phyloP scores from a whole-genome alignment of 352 stramenopile genomes.

The Blastocystis sp. region DNA sequence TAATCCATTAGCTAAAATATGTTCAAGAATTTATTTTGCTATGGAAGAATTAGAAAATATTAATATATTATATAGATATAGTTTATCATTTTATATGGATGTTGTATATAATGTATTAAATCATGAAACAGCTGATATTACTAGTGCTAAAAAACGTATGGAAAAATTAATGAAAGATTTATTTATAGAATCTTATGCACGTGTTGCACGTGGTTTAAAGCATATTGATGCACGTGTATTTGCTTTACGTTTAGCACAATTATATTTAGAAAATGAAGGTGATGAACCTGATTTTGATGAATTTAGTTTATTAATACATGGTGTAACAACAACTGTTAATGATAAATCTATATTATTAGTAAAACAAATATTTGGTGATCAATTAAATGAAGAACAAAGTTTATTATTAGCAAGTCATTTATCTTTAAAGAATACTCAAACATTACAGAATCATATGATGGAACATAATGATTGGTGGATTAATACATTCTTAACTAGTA shows the following conservation, averaged over 20 bases:
- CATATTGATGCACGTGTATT: constrained; percentile 96
- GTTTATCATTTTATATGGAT: constrained; percentile 82
- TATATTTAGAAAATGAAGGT: constrained; percentile 45
- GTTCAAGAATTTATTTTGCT: constrained; percentile 68
- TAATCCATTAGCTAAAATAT: constrained; percentile 68
- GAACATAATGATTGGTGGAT: constrained; percentile 44
- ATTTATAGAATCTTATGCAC: constrained; percentile 69
- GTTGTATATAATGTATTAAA: constrained; percentile 71
- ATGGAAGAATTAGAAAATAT: constrained; percentile 75
- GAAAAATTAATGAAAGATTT: constrained; percentile 55
- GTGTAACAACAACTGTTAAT: constrained; percentile 45
- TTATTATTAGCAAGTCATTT: constrained; percentile 8
- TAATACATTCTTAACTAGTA: constrained; percentile 54
- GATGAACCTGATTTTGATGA: constrained; percentile 48
- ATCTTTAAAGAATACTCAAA: constrained; percentile 8
- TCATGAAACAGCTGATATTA: not conserved
- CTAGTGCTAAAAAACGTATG: constrained; percentile 41
- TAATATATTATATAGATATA: constrained; percentile 96
- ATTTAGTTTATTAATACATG: constrained; percentile 61
- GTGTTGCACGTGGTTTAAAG: constrained; percentile 72
- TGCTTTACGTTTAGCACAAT: constrained; percentile 67
- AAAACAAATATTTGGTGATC: constrained; percentile 9
- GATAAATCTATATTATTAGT: constrained; percentile 37
- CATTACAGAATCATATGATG: constrained; percentile 21
- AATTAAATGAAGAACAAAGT: constrained; percentile 15